Evolutionary conservation across 164 flowering plant species (phyloP).

Genomic region (Cinnamomum micranthum): DNA sequence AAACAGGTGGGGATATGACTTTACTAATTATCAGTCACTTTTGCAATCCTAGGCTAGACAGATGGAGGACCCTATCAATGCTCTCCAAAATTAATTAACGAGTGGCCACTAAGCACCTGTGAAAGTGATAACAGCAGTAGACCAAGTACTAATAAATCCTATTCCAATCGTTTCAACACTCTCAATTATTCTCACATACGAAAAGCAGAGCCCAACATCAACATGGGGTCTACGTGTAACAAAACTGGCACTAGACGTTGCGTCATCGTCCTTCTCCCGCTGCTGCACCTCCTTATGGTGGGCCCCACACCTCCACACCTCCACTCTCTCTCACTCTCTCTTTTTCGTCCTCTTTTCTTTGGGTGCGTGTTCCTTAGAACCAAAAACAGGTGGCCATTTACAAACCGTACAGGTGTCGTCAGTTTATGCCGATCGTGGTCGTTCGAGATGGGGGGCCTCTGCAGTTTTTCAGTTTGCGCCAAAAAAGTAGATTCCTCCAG

Average conservation of each 20-base stretch:
- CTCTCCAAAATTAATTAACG: too few relatives aligned
- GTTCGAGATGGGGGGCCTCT: too few relatives aligned
- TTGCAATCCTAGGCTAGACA: too few relatives aligned
- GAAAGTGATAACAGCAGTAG: neutral
- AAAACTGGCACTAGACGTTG: constrained; percentile 1
- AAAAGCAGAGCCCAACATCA: neutral
- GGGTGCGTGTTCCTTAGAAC: neutral
- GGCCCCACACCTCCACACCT: constrained; percentile 3
- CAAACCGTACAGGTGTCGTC: neutral
- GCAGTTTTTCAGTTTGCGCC: too few relatives aligned
- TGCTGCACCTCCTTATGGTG: neutral
- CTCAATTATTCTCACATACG: constrained; percentile 1
- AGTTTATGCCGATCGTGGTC: too few relatives aligned
- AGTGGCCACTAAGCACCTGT: neutral
- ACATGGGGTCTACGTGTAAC: neutral
- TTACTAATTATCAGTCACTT: too few relatives aligned
- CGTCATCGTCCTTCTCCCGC: neutral
- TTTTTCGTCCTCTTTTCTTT: neutral
- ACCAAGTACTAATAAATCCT: neutral
- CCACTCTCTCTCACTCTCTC: neutral
- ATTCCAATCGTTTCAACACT: neutral
- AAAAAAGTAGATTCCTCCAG: too few relatives aligned
- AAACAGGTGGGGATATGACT: too few relatives aligned
- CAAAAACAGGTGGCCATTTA: neutral
- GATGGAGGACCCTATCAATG: too few relatives aligned